Evolutionary conservation across 2,329 filamentous ascomycete species (phyloP).

Genomic region (Cladosporium sp.): DNA sequence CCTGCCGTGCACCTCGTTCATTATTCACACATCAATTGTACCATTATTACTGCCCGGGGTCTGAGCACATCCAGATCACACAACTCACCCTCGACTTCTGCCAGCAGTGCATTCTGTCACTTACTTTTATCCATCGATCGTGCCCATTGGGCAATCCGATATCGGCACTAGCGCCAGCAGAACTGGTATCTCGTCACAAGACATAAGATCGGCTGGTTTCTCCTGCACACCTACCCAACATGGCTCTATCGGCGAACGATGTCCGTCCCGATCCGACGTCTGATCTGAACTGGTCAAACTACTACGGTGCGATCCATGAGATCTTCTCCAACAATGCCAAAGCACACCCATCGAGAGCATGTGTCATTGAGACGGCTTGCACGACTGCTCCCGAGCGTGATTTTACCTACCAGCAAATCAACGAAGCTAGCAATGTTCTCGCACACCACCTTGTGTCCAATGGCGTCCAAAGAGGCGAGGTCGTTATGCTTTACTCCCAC

Average conservation of each 20-base stretch:
- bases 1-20: background rate
- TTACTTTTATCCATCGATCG: background rate
- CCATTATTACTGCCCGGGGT: background rate
- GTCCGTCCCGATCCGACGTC: conserved; percentile 59
- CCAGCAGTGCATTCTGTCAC: no score
- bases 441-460: conserved; percentile 72
- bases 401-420: conserved; percentile 84
- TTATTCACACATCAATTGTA: background rate
- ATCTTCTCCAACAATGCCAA: conserved; percentile 65
- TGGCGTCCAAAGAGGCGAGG: conserved; percentile 74
- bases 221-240: conserved; percentile 15
- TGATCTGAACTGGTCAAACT: conserved; percentile 65
- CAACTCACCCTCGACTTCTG: no score
- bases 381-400: conserved; percentile 36
- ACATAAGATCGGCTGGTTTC: conserved; percentile 6
- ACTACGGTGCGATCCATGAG: conserved; percentile 64
- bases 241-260: conserved; percentile 24
- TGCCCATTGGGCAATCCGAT: conserved; percentile 10
- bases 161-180: conserved; percentile 3
- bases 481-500: conserved; percentile 89
- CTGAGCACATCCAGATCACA: background rate
- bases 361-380: conserved; percentile 63
- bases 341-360: conserved; percentile 63
- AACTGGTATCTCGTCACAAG: conserved; percentile 9
- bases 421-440: conserved; percentile 75